A percentile compares a stretch with the other conserved stretches of the same genome.
Conservation (phyloP, 1,284 basidiomycete genomes). For the Coniferiporia weirii region DNA sequence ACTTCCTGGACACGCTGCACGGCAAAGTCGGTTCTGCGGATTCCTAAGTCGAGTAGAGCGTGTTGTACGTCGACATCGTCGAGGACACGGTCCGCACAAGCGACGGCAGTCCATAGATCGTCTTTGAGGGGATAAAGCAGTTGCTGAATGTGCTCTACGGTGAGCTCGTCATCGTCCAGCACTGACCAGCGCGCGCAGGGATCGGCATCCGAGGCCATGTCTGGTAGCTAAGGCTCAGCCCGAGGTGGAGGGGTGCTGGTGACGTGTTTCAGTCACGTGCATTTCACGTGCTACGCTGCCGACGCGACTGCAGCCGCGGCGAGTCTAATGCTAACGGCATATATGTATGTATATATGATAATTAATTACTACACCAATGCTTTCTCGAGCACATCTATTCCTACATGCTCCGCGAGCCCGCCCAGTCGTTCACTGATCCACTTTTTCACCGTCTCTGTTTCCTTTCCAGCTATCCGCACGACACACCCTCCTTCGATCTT, state of each 20-base stretch:
- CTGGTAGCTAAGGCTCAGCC: too few species aligned
- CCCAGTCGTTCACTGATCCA: slow-evolving; percentile 59
- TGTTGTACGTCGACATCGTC: slow-evolving; percentile 52
- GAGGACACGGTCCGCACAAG: slow-evolving; percentile 63
- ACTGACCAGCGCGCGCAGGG: slow-evolving; percentile 50
- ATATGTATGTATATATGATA: not conserved
- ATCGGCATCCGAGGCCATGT: not conserved
- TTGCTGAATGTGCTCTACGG: slow-evolving; percentile 40
- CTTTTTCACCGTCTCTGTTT: slow-evolving; percentile 63
- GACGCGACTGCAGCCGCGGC: too few species aligned
- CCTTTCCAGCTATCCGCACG: slow-evolving; percentile 66
- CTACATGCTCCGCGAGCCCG: slow-evolving; percentile 49
- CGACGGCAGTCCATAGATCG: slow-evolving; percentile 70
- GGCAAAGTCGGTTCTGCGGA: slow-evolving; percentile 49
- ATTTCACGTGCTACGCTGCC: not conserved
- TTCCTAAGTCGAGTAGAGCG: slow-evolving; percentile 54
- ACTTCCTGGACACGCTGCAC: slow-evolving; percentile 42
- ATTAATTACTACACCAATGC: slow-evolving; percentile 43
- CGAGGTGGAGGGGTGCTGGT: too few species aligned
- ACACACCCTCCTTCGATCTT: slow-evolving; percentile 47
- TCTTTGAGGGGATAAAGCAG: slow-evolving; percentile 51
- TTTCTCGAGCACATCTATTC: slow-evolving; percentile 58
- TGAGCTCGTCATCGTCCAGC: slow-evolving; percentile 51
- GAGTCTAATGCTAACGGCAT: too few species aligned
- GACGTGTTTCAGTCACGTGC: not conserved